Evolutionary conservation across 1,284 basidiomycete species (phyloP), one percentile per base, ranked within the genome.

Genomic region (Austroboletus niveus): DNA sequence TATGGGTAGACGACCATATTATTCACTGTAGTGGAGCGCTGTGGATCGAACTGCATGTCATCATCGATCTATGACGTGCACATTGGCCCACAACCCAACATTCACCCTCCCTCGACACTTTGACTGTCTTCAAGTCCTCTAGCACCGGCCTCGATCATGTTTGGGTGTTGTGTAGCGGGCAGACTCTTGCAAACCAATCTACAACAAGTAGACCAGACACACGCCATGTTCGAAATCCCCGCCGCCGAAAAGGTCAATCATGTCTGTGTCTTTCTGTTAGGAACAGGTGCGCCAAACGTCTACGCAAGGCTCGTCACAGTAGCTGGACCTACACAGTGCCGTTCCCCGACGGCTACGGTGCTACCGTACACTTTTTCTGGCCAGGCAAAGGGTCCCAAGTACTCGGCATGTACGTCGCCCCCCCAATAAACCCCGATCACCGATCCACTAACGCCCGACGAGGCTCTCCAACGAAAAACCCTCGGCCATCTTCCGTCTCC

Each of bases 391-490:
- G 92, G 4, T 95, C 93, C 61, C 89, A 93, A 64, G 70, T 94
- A 5, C 75, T 97, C 22, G 94, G 94, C 63, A 89, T 92, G 92
- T 92, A 65, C 65, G 89, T 51, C 42, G 32, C 30, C 36, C 32
- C 32, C 10, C 14, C 32, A 8, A 8, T 34, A 34, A 20, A 35
- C 42, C 12, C 10, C 29, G n/a, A 34, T 30, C 34, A 4, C 34
- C 4, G 17, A 11, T 44, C 34, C 30, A 29, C 27, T 9, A 43
- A 32, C 1, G 17, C 22, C 38, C 7, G 9, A 41, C 8, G 39
- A 94, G 92, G 77, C 76, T 97, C 35, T 93, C 92, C 3, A 94
- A 94, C 66, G 85, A 89, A 20, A 95, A 95, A 65, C 93, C 93
- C 0, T 94, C 92, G 2, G 87, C 92, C 1, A 94, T 97, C 62